Evolutionary conservation across 768 basidiomycete species (phyloP).

Genomic region (Russula dissimulans): DNA sequence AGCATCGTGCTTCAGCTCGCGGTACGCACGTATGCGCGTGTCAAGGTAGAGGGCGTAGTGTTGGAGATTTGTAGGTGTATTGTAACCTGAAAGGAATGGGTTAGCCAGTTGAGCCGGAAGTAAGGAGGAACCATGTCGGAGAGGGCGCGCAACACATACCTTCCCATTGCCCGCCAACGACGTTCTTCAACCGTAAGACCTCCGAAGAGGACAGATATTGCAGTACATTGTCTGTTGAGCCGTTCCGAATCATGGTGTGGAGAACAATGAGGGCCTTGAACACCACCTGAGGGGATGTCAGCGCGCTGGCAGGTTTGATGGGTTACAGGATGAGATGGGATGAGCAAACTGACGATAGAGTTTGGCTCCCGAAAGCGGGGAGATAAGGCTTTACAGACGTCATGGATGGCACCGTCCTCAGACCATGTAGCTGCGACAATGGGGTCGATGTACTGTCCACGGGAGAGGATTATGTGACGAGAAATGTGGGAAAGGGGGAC

Average conservation of each 20-base stretch:
- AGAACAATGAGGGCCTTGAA: constrained; percentile 96
- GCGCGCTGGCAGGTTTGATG: not conserved
- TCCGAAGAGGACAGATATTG: constrained; percentile 74
- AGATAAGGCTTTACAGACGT: constrained; percentile 84
- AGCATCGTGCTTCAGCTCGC: constrained; percentile 88
- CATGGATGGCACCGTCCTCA: constrained; percentile 86
- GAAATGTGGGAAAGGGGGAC: not conserved
- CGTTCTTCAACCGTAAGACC: constrained; percentile 71
- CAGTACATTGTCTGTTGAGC: constrained; percentile 90
- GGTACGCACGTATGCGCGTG: constrained; percentile 77
- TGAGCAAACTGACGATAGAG: constrained; percentile 55
- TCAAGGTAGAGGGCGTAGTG: constrained; percentile 87
- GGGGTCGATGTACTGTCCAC: constrained; percentile 80
- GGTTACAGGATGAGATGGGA: not conserved
- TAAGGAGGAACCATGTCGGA: not conserved
- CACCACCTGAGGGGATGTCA: constrained; percentile 55
- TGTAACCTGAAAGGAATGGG: constrained; percentile 49
- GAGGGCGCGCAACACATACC: constrained; percentile 37
- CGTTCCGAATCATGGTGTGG: constrained; percentile 94
- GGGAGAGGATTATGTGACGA: not conserved
- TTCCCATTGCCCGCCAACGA: constrained; percentile 80
- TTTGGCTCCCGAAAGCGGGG: constrained; percentile 87
- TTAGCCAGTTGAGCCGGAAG: not conserved
- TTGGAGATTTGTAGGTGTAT: constrained; percentile 76
- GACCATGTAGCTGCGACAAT: constrained; percentile 97